Evolutionary conservation across 1,139 yeast genomes (phyloP), one percentile per base, ranked within the genome.

Genomic region (Yamadazyma oceani): DNA sequence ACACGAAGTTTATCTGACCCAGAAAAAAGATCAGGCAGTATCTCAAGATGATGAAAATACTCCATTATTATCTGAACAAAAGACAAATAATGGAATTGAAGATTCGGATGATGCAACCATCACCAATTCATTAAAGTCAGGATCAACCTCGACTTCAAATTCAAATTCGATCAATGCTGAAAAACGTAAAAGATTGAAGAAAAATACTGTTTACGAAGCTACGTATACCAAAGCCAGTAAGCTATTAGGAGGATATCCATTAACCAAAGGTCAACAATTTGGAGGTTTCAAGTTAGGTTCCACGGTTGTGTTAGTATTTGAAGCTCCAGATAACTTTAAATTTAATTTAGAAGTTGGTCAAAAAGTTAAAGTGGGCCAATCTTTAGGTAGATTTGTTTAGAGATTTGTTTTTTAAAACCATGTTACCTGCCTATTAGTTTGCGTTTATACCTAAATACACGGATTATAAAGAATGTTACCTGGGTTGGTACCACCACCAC

Each of bases 251-350:
- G 99, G 99, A 3, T 80, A 78, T 54, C 98, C 99, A 2, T 73
- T 92, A 43, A 69, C 79, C 17, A 89, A 87, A 61, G 98, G 98
- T 29, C 88, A 88, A 56, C 96, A 94, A 62, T 85, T 94, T 74
- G 99, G 99, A 32, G 98, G 98, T 0, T 94, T 94, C 63, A 87
- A 86, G 67, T 72, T 94, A 38, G 99, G 99, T 0, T 84, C 95
- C 26, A 94, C 99, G 0, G 95, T 94, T 21, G 98, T 94, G 13
- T 72, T 94, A 45, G 94, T 94, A 23, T 94, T 94, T 64, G 98
- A 94, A 62, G 98, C 97, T 1, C 98, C 98, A 26, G 73, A 72
- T 39, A 69, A 69, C 46, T 94, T 90, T 62, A 64, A 78, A 55
- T 94, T 90, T 56, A 64, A 75, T 32, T 75, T 90, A 38, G 67